Base-by-base conservation (phyloP, 352 stramenopile genomes). In the Aphanomyces cochlioides region DNA sequence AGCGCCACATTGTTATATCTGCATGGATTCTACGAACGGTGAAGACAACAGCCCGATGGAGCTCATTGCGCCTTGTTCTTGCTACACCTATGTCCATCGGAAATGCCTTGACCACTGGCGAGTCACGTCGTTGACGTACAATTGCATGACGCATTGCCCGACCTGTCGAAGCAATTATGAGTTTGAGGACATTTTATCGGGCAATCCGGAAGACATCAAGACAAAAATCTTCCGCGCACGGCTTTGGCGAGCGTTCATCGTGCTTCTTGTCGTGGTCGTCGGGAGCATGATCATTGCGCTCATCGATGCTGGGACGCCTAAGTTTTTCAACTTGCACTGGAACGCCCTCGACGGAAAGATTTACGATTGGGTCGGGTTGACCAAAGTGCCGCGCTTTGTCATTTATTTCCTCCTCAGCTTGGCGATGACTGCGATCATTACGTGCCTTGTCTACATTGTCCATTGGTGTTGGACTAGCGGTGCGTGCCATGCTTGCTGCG, bases 31-130 rank as follows among this genome's bases (percentile, higher is more conserved):
- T 12, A 48, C 47, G 10, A 13, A 7, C 5, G 57, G 38, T 4
- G 28, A 19, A 6, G 57, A 36, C 38, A 12, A 17, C 13, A 53
- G 38, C 2, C 34, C 63, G 8, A 69, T 37, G 10, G 63, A 69
- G 50, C 63, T 69, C 17, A 69, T 69, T 40, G 63, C 63, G 37
- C 63, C 63, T 4, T 69, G 63, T 37, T 17, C 47, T 13, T 69
- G 63, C 50, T n/a, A 6, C 6, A n/a, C 63, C 4, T 61, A 60
- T 47, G 28, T 69, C 47, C 63, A 69, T 39, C 63, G 63, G 3
- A 8, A 69, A 5, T 69, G 63, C 50, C 2, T 69, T 1, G 63
- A 69, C 36, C 34, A 10, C 13, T 38, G 34, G 34, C 63, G 63
- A 34, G 19, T 59, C 47, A 37, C 63, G 47, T 69, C 63, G 13